These are phyloP conservation scores for Vickermania ingenoplastis DNA, from an alignment of 208 protist genomes.

Conservation along the genomic window DNA sequence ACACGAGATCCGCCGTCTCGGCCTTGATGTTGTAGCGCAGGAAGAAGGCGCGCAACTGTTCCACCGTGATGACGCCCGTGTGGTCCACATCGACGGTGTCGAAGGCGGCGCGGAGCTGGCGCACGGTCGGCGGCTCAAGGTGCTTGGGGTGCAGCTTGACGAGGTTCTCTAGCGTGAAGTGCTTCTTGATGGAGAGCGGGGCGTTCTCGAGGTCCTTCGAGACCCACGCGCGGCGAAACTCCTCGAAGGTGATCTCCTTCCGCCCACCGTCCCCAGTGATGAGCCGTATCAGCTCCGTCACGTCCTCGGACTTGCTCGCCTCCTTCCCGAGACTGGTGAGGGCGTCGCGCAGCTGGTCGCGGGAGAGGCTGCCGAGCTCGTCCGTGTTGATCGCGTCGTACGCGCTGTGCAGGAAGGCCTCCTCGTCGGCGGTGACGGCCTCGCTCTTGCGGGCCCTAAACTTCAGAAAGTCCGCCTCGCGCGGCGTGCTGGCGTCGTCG, in stretches of 20 bases:
- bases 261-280: conserved; percentile 55
- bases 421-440: conserved; percentile 52
- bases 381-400: conserved; percentile 78
- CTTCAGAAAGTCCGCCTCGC: conserved; percentile 36
- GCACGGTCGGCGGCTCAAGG: conserved; percentile 63
- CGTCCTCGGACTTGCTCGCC: conserved; percentile 35
- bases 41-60: conserved; percentile 59
- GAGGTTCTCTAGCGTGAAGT: conserved; percentile 80
- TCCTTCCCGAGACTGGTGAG: conserved; percentile 65
- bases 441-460: conserved; percentile 31
- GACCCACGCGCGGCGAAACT: conserved; percentile 85
- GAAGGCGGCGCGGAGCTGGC: conserved; percentile 74
- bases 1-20: conserved; percentile 47
- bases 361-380: conserved; percentile 66
- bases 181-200: conserved; percentile 37
- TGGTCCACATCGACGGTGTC: conserved; percentile 79
- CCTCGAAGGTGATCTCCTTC: conserved; percentile 52
- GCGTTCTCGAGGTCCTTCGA: conserved; percentile 59
- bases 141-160: conserved; percentile 65
- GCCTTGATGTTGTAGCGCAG: conserved; percentile 45
- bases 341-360: conserved; percentile 80
- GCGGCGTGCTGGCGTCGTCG: background rate
- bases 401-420: conserved; percentile 49
- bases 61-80: conserved; percentile 59
- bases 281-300: conserved; percentile 61